Evolutionary conservation across 176 grass and related monocot genomes (phyloP).

Genomic region (Puccinellia tenuiflora): DNA sequence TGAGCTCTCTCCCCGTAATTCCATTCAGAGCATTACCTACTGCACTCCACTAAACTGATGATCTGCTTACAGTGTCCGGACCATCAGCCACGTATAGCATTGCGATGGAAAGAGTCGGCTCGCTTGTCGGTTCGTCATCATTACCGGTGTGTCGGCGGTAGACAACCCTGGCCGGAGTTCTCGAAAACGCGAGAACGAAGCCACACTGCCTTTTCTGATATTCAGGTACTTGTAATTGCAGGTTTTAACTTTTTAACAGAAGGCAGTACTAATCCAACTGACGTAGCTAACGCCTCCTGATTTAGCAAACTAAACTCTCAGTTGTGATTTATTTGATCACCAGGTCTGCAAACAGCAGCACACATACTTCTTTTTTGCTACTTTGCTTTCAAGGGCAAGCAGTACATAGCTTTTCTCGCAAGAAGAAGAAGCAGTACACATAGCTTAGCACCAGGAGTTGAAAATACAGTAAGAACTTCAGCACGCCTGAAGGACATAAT

Average conservation of each 20-base stretch:
- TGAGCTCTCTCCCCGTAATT: neutral
- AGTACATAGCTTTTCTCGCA: neutral
- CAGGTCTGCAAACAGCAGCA: conserved; percentile 12
- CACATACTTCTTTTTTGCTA: neutral
- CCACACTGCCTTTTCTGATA: conserved; percentile 16
- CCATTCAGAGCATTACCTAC: conserved; percentile 38
- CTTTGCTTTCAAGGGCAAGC: neutral
- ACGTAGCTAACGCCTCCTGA: neutral
- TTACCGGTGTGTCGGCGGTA: conserved; percentile 6
- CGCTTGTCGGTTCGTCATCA: conserved; percentile 8
- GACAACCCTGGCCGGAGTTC: neutral
- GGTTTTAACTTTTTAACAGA: neutral
- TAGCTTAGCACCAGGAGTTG: neutral
- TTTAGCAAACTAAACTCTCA: neutral
- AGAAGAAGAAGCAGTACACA: neutral
- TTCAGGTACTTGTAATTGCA: neutral
- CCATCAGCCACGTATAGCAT: conserved; percentile 17
- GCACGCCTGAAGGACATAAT: neutral
- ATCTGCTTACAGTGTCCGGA: neutral
- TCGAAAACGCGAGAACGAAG: conserved; percentile 13
- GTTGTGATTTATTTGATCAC: neutral
- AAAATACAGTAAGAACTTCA: neutral
- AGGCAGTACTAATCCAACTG: neutral
- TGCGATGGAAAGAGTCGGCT: conserved; percentile 13
- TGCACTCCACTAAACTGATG: conserved; percentile 34